Evolutionary conservation across 192 early-diverging fungal species (phyloP), one percentile per base, ranked within the genome.

Genomic region (Radiomyces spectabilis): DNA sequence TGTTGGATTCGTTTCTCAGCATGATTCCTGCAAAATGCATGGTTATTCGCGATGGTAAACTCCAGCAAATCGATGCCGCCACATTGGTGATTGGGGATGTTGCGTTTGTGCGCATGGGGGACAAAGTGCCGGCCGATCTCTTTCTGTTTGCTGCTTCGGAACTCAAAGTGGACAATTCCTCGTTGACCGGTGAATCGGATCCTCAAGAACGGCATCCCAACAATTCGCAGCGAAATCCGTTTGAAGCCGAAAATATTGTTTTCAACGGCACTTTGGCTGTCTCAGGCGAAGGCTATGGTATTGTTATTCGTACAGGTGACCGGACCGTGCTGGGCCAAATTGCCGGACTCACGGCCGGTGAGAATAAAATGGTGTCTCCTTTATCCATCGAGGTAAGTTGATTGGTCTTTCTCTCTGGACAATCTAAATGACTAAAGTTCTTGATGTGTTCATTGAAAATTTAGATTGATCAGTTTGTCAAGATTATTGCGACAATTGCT

Each of bases 101-200:
- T 44, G 86, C 96, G 22, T 91, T 84, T 57, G 70, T 94, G 24
- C 82, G 84, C 40, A 87, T 89, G 78, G 95, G 95, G 46, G 93
- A 98, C 75, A 98, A 98, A 68, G 66, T 92, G 9, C 95, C 95
- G 2, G 95, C 95, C 1, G 95, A 98, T 78, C 67, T 94, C 41
- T 81, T 77, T 55, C 55, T 98, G 29, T 91, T 87, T 66, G 55
- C 76, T 30, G 75, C 81, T 51, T 84, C 76, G 18, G 95, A 98
- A 38, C 72, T 95, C 51, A 98, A 98, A 69, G 92, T 96, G 30
- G 95, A 98, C 78, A 96, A 96, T 77, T 95, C 93, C 5, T 94
- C 91, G 9, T 66, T 98, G 31, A 98, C 95, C 1, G 95, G 95
- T 51, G 95, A 98, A 73, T 82, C 90, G 1, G 95, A 96, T 50